Percentiles rank a stretch among this genome's conserved stretches.
Evolutionary conservation across 2,329 filamentous ascomycete genomes (phyloP).

Genomic region (Paracoccidioides lutzii): DNA sequence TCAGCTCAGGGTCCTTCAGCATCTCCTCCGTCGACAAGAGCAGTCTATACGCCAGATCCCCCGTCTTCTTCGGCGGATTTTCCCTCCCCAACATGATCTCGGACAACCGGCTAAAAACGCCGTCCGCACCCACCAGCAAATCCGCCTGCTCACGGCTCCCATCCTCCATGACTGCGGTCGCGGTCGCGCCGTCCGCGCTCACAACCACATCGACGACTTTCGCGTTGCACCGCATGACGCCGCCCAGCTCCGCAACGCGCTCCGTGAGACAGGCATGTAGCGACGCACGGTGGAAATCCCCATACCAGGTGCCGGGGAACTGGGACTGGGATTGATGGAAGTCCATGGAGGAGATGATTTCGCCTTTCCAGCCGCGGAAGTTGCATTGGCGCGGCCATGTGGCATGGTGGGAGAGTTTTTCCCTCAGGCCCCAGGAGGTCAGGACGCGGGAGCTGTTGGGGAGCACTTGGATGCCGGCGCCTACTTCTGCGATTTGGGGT

Average conservation of each 20-base stretch:
- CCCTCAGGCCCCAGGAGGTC: constrained; percentile 17
- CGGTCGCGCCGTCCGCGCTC: constrained; percentile 17
- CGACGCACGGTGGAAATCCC: constrained; percentile 3
- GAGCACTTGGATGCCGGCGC: constrained; percentile 24
- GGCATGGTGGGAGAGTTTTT: constrained; percentile 16
- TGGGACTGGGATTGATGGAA: constrained; percentile 4
- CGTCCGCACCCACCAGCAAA: constrained; percentile 38
- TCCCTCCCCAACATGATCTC: constrained; percentile 33
- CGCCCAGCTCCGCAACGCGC: neutral
- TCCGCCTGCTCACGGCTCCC: constrained; percentile 27
- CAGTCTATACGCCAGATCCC: constrained; percentile 45
- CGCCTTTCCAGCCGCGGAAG: constrained; percentile 21
- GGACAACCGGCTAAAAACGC: constrained; percentile 34
- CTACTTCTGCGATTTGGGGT: constrained; percentile 27
- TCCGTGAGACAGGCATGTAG: constrained; percentile 1
- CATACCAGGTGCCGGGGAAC: constrained; percentile 1
- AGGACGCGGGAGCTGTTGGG: constrained; percentile 22
- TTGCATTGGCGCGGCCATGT: constrained; percentile 20
- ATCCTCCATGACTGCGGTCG: constrained; percentile 18
- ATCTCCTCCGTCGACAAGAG: constrained; percentile 38
- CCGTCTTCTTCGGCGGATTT: constrained; percentile 39
- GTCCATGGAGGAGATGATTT: constrained; percentile 18
- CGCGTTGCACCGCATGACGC: neutral
- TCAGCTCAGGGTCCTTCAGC: constrained; percentile 35
- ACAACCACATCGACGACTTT: constrained; percentile 3